A percentile compares a stretch with the other conserved stretches of the same genome.
Conservation (phyloP, 331 rosid species). For the Phaseolus coccineus region DNA sequence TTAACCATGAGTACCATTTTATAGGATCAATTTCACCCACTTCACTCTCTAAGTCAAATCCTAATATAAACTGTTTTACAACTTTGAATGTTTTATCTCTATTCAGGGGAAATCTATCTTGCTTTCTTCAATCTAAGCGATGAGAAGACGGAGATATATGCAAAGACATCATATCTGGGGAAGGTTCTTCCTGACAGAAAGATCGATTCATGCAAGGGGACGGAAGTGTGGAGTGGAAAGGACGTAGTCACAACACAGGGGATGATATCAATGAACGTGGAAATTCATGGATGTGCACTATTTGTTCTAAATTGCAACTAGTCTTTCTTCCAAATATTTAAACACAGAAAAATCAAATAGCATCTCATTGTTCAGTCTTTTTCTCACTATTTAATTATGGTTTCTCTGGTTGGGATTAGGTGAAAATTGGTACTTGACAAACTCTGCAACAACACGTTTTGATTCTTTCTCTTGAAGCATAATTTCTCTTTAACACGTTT, state of each 20-base stretch:
- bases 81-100: neutral
- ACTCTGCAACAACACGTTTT: too few species aligned
- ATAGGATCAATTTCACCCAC: neutral
- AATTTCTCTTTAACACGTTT: too few species aligned
- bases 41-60: neutral
- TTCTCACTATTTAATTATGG: neutral
- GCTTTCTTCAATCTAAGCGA: constrained; percentile 83
- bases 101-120: constrained; percentile 75
- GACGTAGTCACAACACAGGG: constrained; percentile 40
- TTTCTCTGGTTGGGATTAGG: too few species aligned
- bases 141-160: constrained; percentile 53
- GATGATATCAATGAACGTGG: constrained; percentile 52
- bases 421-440: too few species aligned
- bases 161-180: constrained; percentile 63
- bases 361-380: neutral
- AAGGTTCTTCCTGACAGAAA: constrained; percentile 53
- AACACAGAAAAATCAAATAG: neutral
- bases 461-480: too few species aligned
- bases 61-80: neutral
- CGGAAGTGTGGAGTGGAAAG: constrained; percentile 76
- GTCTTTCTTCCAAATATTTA: neutral
- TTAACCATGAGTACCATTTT: neutral
- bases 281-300: constrained; percentile 72
- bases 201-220: constrained; percentile 56
- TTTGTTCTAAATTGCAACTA: constrained; percentile 63